Base-by-base conservation (phyloP, 164 flowering plant genomes). In the Protea cynaroides region DNA sequence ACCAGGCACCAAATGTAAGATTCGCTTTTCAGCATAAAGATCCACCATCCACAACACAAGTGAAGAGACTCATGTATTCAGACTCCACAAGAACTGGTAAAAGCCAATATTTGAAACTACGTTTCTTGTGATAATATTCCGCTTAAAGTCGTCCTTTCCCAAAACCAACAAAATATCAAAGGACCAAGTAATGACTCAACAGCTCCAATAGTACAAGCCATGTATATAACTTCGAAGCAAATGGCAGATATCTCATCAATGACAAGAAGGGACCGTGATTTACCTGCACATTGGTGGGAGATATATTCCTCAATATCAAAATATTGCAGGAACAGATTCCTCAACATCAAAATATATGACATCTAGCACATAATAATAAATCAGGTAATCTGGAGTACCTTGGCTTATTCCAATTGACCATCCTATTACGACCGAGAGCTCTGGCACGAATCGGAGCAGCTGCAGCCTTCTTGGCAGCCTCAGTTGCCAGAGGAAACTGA, bases 401-500 rank as follows among this genome's bases (percentile, higher is more conserved):
- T 81, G 80, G 68, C 74, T 72, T 82, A 66, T 77, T 80, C 79
- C 84, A 69, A 65, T 79, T 77, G 36, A 69, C 65, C 49, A 67
- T 70, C 73, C 83, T 73, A 65, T 49, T 76, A 44, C 62, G 76
- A 62, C 51, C 69, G 50, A 73, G 69, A 70, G 76, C 77, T 71
- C 85, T 82, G 76, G 70, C 80, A 25, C 77, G 80, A 55, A 80
- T 53, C 62, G 93, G 88, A 74, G 80, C 84, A 80, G 51, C 75
- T 24, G 83, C 87, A 65, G 89, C 90, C 75, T 83, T 91, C 72
- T 79, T 71, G 38, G 97, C 96, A 80, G 66, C 86, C 64, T 86
- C 93, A 65, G 74, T 55, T 21, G 96, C 74, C 59, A 86, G 51
- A 55, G 96, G 89, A 72, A 91, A 91, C 65, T 84, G 95, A 58